Evolutionary conservation across 345 rosid species (phyloP).

Genomic region (Bruguiera parviflora): DNA sequence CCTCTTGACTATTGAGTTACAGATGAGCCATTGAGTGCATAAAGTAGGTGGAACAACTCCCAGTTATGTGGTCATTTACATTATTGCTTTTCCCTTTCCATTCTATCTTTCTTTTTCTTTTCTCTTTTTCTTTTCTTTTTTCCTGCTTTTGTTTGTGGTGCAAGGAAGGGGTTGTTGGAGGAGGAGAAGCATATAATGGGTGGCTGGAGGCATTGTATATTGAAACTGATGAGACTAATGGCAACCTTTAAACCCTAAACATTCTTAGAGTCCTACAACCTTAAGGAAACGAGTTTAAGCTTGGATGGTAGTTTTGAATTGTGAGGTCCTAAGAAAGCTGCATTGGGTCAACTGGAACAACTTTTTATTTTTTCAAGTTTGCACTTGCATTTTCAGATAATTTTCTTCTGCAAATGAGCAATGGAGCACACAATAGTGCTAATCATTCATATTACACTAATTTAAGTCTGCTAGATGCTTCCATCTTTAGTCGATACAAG

Average conservation of each 20-base stretch:
- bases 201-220: too few relatives aligned
- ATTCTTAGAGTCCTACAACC: too few relatives aligned
- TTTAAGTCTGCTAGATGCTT: neutral
- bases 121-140: too few relatives aligned
- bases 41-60: neutral
- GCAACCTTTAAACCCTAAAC: neutral
- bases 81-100: too few relatives aligned
- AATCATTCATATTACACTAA: neutral
- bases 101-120: too few relatives aligned
- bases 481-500: neutral
- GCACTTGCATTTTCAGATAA: neutral
- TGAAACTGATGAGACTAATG: neutral
- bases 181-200: too few relatives aligned
- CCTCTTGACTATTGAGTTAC: neutral
- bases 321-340: neutral
- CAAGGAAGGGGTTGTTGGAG: too few relatives aligned
- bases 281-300: neutral
- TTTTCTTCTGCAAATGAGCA: neutral
- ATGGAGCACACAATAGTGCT: too few relatives aligned
- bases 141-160: too few relatives aligned
- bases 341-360: neutral
- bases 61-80: neutral
- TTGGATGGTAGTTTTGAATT: neutral
- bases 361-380: neutral
- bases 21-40: neutral